These are phyloP conservation scores for Clarireedia homoeocarpa DNA, from an alignment of 2,329 filamentous ascomycete species.

Conservation along the genomic window DNA sequence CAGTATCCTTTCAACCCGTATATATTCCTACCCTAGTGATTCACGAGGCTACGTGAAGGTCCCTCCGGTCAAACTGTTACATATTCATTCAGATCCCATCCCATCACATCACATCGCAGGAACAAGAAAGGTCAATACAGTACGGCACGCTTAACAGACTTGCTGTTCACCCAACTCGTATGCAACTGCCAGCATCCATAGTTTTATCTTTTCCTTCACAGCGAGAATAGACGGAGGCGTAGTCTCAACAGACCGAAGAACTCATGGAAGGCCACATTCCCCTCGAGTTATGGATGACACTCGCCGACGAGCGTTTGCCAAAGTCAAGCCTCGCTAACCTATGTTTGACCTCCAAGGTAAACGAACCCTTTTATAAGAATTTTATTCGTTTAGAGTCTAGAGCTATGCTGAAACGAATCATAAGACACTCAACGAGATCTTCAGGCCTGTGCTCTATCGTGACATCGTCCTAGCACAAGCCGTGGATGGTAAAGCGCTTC, in stretches of 20 bases:
- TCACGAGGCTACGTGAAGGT: too few relatives aligned
- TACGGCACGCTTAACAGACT: too few relatives aligned
- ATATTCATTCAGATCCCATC: too few relatives aligned
- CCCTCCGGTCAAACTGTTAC: too few relatives aligned
- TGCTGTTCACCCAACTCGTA: too few relatives aligned
- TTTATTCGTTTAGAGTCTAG: neutral
- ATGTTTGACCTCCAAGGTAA: conserved; percentile 1
- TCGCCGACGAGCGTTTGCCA: neutral
- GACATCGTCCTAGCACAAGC: neutral
- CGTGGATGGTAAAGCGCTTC: neutral
- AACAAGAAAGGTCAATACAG: too few relatives aligned
- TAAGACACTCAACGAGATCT: conserved; percentile 1
- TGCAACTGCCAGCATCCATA: too few relatives aligned
- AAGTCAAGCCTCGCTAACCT: neutral
- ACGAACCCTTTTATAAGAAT: neutral
- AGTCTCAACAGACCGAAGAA: neutral
- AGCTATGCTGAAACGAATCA: neutral
- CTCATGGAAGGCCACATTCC: neutral
- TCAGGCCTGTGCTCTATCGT: conserved; percentile 1
- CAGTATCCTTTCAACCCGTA: too few relatives aligned
- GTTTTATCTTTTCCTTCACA: neutral
- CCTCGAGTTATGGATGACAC: neutral
- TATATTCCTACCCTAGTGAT: too few relatives aligned
- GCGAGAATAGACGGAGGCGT: neutral
- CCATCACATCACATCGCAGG: too few relatives aligned